Evolutionary conservation across 139 green algal species (phyloP), one percentile per base, ranked within the genome.

Genomic region (Volvox reticuliferus): DNA sequence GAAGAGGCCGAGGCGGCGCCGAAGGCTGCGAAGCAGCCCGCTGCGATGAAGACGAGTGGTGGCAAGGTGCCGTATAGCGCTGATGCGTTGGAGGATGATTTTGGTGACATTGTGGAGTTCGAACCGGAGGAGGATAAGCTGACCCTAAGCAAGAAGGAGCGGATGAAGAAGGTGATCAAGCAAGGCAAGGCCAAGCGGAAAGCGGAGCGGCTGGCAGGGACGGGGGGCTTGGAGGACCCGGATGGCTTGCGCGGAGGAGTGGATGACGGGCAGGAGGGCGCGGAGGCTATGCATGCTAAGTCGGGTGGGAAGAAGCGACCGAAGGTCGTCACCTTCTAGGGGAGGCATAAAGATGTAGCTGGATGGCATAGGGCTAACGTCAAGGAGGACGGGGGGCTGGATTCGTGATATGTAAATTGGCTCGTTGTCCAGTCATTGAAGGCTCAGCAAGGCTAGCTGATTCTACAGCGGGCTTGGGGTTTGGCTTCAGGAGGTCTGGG

Each of bases 41-140:
- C 65, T 30, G 65, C 2, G 6, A 21, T 21, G 55, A 18, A 16
- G 44, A 9, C 44, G 44, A 9, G 5, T 55, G 44, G 44, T 55
- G 44, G 44, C 44, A 55, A 55, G 61, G 37, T n/a, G 85, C 85
- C 30, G 14, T 33, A 33, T 17, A 85, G 87, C 16, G 87, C 87
- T 2, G 87, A 91, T 14, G 87, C 87, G 19, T 35, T 86, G 32
- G 87, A 91, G 76, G 87, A 91, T 28, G 87, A 91, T 33, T 91
- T 91, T n/a, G 84, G 84, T 1, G 87, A 79, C 76, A n/a, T 79
- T 30, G 33, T 86, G 33, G 87, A 79, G 87, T 76, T 83, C 82
- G 86, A 90, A 44, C 28, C 87, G 61, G 87, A 91, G 75, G 87
- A 91, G 75, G 87, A 91, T 33, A 91, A 86, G 61, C 87, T 91